Percentiles rank a stretch among this genome's conserved stretches.
Evolutionary conservation across 2,329 filamentous ascomycete species (phyloP).

Genomic region (Scortechinia acanthostroma): DNA sequence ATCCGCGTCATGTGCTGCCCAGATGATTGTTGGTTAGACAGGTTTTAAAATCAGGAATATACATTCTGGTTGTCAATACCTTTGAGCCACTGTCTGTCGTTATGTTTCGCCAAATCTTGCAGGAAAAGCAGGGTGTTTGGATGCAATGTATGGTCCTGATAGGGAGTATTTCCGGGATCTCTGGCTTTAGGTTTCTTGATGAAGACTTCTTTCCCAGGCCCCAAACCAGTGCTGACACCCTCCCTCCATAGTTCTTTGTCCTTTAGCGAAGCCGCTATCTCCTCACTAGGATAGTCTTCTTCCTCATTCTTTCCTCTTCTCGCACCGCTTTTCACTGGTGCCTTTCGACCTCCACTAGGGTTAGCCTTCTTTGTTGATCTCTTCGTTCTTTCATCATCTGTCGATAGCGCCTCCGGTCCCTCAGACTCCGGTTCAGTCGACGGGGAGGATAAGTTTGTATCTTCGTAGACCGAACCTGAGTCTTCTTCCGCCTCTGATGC

Average conservation of each 20-base stretch:
- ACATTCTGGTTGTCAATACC: constrained; percentile 29
- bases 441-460: too few relatives aligned
- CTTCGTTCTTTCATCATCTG: neutral
- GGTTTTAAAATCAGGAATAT: too few relatives aligned
- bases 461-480: neutral
- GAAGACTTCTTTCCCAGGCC: constrained; percentile 50
- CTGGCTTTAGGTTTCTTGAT: constrained; percentile 58
- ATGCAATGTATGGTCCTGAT: constrained; percentile 47
- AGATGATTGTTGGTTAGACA: too few relatives aligned
- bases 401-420: neutral
- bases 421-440: neutral
- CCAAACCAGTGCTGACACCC: constrained; percentile 43
- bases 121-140: constrained; percentile 58
- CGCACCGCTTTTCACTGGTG: neutral
- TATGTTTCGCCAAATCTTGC: constrained; percentile 47
- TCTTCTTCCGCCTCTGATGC: constrained; percentile 2
- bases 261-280: constrained; percentile 13
- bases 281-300: constrained; percentile 9
- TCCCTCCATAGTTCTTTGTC: constrained; percentile 45
- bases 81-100: constrained; percentile 58
- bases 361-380: neutral
- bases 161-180: constrained; percentile 47
- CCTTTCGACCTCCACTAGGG: too few relatives aligned
- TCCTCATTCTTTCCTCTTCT: neutral
- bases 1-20: neutral